Base-by-base conservation (phyloP, 1,139 yeast genomes). In the Chernovozyma aurita region DNA sequence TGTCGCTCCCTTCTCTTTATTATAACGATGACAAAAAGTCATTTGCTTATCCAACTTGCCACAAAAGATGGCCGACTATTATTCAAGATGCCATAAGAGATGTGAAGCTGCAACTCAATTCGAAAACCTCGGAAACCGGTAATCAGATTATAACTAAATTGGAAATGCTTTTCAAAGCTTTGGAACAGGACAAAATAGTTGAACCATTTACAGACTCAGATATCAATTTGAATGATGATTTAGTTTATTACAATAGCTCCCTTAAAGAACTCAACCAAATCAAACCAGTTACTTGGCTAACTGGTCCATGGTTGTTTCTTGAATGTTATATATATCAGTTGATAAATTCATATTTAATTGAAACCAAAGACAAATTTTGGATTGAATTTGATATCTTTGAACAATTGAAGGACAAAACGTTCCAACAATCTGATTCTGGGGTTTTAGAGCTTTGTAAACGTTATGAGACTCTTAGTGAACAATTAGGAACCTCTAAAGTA, bases 221-320 rank as follows among this genome's bases (percentile, higher is more conserved):
- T 46, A 53, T 65, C 24, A 36, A 47, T 5, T 43, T 57, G 22
- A 70, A 74, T 42, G 61, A 68, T 4, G 68, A 73, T 35, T 73
- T 82, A 41, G 49, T 52, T 13, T 62, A 73, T 5, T 82, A 72
- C 54, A 80, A 84, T 53, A 68, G 65, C 3, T 64, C 68, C 9
- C 53, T 77, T 34, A 54, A 47, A 4, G 49, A 53, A 18, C 47
- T 57, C 28, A 55, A 57, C 38, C 36, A 53, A 39, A 49, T 40
- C 13, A 53, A 50, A 36, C 44, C 48, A 20, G 60, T 61, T n/a
- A 74, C 83, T 15, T 92, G 97, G 97, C 65, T 70, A 42, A 71
- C 81, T n/a, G 95, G 92, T 1, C 96, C 95, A 15, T 92, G 99
- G 99, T 65, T 92, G 39, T 83, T 71, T 51, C 69, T 85, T 34